phyloP scores from a whole-genome alignment of 2,329 filamentous ascomycete genomes.

The Colletotrichum sp. region DNA sequence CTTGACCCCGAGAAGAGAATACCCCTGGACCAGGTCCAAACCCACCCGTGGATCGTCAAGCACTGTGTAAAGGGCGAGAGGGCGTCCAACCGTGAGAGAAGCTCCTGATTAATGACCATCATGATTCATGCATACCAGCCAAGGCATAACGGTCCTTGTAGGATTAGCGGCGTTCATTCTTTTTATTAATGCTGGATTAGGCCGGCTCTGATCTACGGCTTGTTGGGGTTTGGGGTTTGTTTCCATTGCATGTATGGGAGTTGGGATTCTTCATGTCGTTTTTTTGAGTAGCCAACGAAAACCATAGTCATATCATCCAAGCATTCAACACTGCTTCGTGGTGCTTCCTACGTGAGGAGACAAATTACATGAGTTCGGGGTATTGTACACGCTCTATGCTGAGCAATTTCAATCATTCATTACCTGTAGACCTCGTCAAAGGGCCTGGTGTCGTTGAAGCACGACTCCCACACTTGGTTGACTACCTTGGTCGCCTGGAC shows the following conservation, averaged over 20 bases:
- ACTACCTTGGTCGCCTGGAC: constrained; percentile 86
- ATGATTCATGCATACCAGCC: constrained; percentile 23
- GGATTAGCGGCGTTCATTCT: constrained; percentile 23
- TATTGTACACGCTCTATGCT: constrained; percentile 26
- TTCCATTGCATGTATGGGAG: constrained; percentile 31
- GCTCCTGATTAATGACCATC: constrained; percentile 25
- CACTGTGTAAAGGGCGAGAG: constrained; percentile 78
- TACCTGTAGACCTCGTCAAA: constrained; percentile 96
- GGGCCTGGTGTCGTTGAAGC: constrained; percentile 90
- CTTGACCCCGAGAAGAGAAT: constrained; percentile 94
- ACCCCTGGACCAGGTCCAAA: constrained; percentile 84
- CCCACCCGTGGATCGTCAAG: constrained; percentile 96
- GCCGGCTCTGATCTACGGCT: constrained; percentile 21
- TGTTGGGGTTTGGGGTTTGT: constrained; percentile 14
- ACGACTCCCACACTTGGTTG: constrained; percentile 98
- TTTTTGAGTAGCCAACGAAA: constrained; percentile 11
- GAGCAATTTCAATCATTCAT: constrained; percentile 18
- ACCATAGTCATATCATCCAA: constrained; percentile 7
- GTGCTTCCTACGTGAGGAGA: neutral
- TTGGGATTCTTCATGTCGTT: constrained; percentile 19
- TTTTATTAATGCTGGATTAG: constrained; percentile 12
- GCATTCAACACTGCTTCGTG: neutral
- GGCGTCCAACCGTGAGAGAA: constrained; percentile 55
- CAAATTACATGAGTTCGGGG: constrained; percentile 13
- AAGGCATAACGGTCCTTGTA: constrained; percentile 22